These are phyloP conservation scores for Pleurotus tuber-regium DNA, from an alignment of 768 basidiomycete species.

Conservation along the genomic window DNA sequence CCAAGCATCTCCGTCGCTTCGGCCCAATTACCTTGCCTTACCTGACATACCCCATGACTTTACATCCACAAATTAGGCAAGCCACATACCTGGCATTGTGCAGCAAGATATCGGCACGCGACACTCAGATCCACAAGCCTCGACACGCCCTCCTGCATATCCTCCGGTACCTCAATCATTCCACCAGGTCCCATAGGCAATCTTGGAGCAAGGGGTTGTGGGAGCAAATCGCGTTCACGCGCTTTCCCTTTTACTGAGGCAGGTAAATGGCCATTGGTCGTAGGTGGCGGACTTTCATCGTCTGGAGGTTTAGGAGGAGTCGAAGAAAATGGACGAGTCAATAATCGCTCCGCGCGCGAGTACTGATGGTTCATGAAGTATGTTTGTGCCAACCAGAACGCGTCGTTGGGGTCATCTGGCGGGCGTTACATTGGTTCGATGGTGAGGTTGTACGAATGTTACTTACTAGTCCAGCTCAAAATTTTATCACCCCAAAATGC, in stretches of 20 bases:
- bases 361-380: constrained; percentile 97
- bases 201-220: constrained; percentile 40
- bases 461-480: constrained; percentile 90
- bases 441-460: constrained; percentile 20
- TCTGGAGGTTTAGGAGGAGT: constrained; percentile 38
- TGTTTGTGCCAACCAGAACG: constrained; percentile 98
- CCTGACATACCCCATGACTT: constrained; percentile 31
- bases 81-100: constrained; percentile 79
- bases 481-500: constrained; percentile 99
- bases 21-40: constrained; percentile 87
- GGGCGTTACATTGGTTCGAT: constrained; percentile 10
- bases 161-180: constrained; percentile 66
- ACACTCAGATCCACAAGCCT: constrained; percentile 92
- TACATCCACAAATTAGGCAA: neutral
- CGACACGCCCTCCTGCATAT: constrained; percentile 63
- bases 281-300: constrained; percentile 22
- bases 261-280: constrained; percentile 41
- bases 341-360: constrained; percentile 86
- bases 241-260: constrained; percentile 57
- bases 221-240: constrained; percentile 46
- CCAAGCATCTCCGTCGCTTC: constrained; percentile 93
- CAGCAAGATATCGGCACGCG: constrained; percentile 94
- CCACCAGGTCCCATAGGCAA: constrained; percentile 72
- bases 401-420: constrained; percentile 94
- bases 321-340: constrained; percentile 82